phyloP scores from a whole-genome alignment of 257 asterid species.

The Lantana camara region DNA sequence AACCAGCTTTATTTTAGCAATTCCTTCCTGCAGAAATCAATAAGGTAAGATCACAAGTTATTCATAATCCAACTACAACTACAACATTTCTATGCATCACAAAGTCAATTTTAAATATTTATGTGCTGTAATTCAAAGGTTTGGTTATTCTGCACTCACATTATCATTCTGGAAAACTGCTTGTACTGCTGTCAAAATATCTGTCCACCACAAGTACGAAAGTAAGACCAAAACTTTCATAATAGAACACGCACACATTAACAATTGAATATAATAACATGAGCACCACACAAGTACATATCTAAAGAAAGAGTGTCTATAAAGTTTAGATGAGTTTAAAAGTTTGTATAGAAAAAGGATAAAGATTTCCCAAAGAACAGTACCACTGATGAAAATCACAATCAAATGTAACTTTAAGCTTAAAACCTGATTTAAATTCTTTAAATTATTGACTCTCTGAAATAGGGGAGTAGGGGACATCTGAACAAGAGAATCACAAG shows the following conservation, averaged over 20 bases:
- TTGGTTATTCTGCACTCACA: slow-evolving; percentile 56
- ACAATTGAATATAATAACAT: slow-evolving; percentile 12
- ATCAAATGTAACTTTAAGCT: background rate
- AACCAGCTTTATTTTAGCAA: slow-evolving; percentile 70
- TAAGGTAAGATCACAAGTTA: slow-evolving; percentile 13
- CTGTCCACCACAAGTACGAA: slow-evolving; percentile 49
- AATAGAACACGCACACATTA: slow-evolving; percentile 23
- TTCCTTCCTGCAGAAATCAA: slow-evolving; percentile 70
- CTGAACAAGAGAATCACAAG: slow-evolving; percentile 15
- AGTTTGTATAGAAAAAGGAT: too few relatives aligned
- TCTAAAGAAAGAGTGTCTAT: slow-evolving; percentile 11
- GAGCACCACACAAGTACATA: slow-evolving; percentile 22
- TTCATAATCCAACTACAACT: background rate
- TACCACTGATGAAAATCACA: background rate
- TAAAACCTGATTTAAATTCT: slow-evolving; percentile 2
- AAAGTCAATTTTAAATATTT: slow-evolving; percentile 13
- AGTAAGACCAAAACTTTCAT: slow-evolving; percentile 21
- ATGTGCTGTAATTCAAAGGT: slow-evolving; percentile 11
- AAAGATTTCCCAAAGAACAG: slow-evolving; percentile 11
- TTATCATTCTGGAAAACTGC: slow-evolving; percentile 72
- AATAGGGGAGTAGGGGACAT: background rate
- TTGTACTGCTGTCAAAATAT: slow-evolving; percentile 71
- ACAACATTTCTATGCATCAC: slow-evolving; percentile 2
- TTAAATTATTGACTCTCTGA: slow-evolving; percentile 1
- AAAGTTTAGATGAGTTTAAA: slow-evolving; percentile 13